Percentiles rank a stretch among this genome's conserved stretches.
These are phyloP conservation scores for Krasilnikovozyma curviuscula DNA, from an alignment of 768 basidiomycete genomes.

Conservation along the genomic window DNA sequence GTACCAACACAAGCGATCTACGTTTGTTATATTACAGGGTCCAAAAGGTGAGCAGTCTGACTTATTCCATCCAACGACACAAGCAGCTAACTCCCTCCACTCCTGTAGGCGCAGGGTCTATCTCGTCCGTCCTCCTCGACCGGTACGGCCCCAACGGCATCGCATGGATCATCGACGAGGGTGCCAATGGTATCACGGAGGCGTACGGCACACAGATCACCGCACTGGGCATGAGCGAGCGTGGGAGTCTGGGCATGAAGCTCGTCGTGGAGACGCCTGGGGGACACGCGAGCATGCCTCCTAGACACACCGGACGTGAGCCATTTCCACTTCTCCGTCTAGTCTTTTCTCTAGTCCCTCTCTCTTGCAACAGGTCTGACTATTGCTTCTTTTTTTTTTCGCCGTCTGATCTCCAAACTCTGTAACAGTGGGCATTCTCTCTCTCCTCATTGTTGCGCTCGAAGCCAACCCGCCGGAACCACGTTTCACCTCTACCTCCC, in stretches of 20 bases:
- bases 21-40: no score
- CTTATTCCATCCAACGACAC: no score
- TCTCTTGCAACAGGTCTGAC: neutral
- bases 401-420: no score
- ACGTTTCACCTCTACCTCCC: neutral
- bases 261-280: neutral
- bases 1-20: no score
- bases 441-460: neutral
- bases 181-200: neutral
- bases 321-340: neutral
- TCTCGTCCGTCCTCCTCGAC: neutral
- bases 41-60: no score
- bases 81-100: no score
- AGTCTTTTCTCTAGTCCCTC: neutral
- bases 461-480: neutral
- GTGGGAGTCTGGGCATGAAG: neutral
- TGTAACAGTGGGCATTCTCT: neutral
- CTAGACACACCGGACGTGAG: neutral
- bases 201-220: neutral
- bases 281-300: neutral
- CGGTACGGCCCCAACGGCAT: neutral
- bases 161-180: neutral
- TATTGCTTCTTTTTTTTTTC: neutral
- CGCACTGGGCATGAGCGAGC: neutral
- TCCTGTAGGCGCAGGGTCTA: neutral